phyloP scores from a whole-genome alignment of 495 filamentous ascomycete genomes.

The Pseudoneurospora amorphoporcata region DNA sequence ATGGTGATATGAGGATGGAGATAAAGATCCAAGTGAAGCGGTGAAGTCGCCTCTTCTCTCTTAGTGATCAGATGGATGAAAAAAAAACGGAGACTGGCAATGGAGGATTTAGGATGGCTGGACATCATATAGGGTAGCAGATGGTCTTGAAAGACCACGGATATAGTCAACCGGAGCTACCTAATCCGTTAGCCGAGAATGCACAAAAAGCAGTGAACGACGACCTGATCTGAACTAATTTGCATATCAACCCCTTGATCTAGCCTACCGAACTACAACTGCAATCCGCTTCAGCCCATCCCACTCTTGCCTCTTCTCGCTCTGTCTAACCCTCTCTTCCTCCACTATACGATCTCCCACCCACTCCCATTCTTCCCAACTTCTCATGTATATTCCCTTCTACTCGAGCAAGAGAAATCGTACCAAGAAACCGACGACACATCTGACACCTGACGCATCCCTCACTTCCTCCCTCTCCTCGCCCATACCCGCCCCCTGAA shows the following conservation, averaged over 20 bases:
- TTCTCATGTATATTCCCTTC: neutral
- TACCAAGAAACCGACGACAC: neutral
- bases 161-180: neutral
- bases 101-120: neutral
- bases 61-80: no score
- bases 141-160: neutral
- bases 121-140: neutral
- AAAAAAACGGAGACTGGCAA: no score
- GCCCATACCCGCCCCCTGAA: neutral
- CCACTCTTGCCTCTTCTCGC: neutral
- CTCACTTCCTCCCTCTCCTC: neutral
- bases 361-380: neutral
- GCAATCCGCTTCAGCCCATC: neutral
- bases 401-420: neutral
- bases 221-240: neutral
- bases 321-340: neutral
- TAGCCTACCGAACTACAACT: neutral
- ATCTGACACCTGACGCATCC: no score
- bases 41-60: neutral
- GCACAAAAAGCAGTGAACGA: neutral
- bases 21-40: neutral
- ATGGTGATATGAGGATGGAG: neutral
- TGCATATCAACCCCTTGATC: neutral
- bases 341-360: neutral
- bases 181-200: neutral